phyloP scores from a whole-genome alignment of 75 land plant genomes.

The Cryptomeria japonica region DNA sequence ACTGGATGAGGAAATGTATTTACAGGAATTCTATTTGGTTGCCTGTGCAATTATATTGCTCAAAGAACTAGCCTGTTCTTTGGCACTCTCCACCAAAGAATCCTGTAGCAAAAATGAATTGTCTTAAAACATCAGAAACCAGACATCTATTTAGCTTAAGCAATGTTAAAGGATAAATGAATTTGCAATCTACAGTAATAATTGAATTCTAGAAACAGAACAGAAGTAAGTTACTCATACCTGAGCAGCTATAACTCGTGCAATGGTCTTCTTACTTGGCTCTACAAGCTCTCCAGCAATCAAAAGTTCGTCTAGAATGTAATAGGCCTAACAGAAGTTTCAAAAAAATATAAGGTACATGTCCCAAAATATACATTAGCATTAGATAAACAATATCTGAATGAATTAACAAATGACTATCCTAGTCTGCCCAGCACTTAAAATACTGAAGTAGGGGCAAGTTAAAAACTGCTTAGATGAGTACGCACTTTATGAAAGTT shows the following conservation, averaged over 20 bases:
- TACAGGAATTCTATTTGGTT: conserved; percentile 51
- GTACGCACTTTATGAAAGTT: conserved; percentile 88
- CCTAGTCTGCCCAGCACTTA: background rate
- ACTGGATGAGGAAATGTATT: background rate
- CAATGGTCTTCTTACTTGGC: conserved; percentile 95
- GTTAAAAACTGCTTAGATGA: background rate
- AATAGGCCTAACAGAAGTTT: conserved; percentile 66
- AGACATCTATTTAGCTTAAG: background rate
- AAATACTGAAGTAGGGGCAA: background rate
- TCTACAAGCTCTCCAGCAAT: conserved; percentile 98
- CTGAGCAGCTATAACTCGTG: conserved; percentile 96
- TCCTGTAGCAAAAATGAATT: conserved; percentile 55
- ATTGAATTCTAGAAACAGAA: background rate
- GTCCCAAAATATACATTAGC: background rate
- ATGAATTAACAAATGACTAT: background rate
- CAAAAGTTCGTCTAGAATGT: conserved; percentile 88
- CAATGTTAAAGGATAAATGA: background rate
- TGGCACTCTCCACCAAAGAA: conserved; percentile 89
- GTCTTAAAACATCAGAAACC: conserved; percentile 3
- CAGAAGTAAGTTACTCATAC: conserved; percentile 34
- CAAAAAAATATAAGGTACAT: background rate
- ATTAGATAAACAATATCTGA: background rate
- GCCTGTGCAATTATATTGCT: conserved; percentile 97
- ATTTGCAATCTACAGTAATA: background rate
- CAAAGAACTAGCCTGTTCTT: conserved; percentile 85